Conservation (phyloP, 129 eudicot genomes). For the Oenanthe sinensis region DNA sequence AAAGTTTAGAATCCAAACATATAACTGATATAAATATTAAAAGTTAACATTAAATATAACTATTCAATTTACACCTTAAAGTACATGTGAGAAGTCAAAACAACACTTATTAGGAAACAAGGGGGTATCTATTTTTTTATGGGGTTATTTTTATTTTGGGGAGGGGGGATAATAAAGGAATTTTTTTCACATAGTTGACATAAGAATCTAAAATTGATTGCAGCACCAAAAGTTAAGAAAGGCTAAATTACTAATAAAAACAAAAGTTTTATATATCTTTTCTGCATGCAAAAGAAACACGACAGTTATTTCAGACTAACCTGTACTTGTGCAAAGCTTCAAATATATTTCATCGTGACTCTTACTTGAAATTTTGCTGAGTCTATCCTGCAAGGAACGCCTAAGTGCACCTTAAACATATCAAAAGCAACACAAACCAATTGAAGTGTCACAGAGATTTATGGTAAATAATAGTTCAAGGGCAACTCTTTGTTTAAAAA, state of each 20-base stretch:
- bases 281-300: neutral
- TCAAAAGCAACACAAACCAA: constrained; percentile 15
- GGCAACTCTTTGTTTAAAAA: neutral
- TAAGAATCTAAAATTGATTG: neutral
- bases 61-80: no score
- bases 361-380: constrained; percentile 82
- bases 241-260: neutral
- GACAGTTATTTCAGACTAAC: constrained; percentile 29
- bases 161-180: no score
- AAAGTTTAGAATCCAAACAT: no score
- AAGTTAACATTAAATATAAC: no score
- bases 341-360: constrained; percentile 80
- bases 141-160: no score
- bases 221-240: neutral
- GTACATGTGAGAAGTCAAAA: no score
- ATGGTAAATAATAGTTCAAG: neutral
- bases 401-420: constrained; percentile 69
- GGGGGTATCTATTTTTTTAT: no score
- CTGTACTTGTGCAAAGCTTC: constrained; percentile 94
- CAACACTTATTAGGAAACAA: no score
- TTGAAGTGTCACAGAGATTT: constrained; percentile 14
- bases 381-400: constrained; percentile 89
- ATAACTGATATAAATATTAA: no score
- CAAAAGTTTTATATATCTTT: no score
- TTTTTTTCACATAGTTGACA: neutral